Evolutionary conservation across 1,284 basidiomycete species (phyloP), one percentile per base, ranked within the genome.

Genomic region (Boletus smithii): DNA sequence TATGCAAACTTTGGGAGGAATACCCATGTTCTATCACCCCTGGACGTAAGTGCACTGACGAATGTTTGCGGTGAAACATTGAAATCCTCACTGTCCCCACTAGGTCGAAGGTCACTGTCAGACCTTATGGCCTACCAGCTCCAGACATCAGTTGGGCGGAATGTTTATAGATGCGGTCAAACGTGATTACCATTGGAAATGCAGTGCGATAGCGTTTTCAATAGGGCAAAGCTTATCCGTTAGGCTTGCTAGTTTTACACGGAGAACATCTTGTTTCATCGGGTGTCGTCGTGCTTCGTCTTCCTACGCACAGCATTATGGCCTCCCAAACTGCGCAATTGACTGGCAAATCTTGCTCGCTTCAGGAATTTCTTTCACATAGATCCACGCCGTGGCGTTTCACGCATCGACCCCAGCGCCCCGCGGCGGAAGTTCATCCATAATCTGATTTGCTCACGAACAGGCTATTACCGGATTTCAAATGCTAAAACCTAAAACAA

Each of bases 401-500:
- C 40, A 44, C 11, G 22, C 36, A 18, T 23, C 9, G 20, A 46
- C 33, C 31, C 16, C 26, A 42, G 30, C 18, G 22, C 14, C 24
- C 23, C 17, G 48, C 31, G 33, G 24, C 32, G 9, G 31, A 38
- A 36, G 22, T 27, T 22, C 20, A 33, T 35, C 18, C 31, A 26
- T 60, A 18, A 37, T 41, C 22, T 36, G 37, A 46, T 36, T 29
- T 23, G 42, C 24, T 29, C 16, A 14, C 24, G 5, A 33, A 23
- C 23, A n/a, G 22, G 36, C 26, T 33, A 31, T 44, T 32, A 23
- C 16, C 45, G 46, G 42, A 54, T 51, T 49, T 55, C 47, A 51
- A 62, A 50, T 49, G 17, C 6, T n/a, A 44, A 41, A 24, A 36
- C 34, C 34, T 31, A n/a, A 46, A 52, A 38, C 22, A 23, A 32